Evolutionary conservation across 768 basidiomycete species (phyloP).

Genomic region (Tylopilus sp.): DNA sequence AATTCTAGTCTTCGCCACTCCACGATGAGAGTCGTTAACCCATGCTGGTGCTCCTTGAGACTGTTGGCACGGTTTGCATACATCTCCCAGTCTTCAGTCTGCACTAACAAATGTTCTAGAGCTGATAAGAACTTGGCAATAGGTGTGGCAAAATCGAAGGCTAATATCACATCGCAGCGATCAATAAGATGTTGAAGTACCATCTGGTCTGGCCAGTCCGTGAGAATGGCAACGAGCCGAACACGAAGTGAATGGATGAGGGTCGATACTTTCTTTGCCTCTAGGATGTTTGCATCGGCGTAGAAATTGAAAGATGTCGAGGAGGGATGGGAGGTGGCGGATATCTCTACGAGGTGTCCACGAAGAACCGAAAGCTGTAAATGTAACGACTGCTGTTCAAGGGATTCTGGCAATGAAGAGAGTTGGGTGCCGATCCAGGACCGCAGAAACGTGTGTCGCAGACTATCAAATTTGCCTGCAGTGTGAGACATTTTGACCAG

Average conservation of each 20-base stretch:
- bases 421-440: constrained; percentile 31
- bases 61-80: constrained; percentile 92
- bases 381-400: constrained; percentile 52
- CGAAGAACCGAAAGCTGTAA: constrained; percentile 52
- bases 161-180: constrained; percentile 64
- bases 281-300: constrained; percentile 65
- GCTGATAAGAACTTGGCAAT: constrained; percentile 80
- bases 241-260: constrained; percentile 48
- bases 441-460: constrained; percentile 34
- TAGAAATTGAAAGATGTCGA: constrained; percentile 69
- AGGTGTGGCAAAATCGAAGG: constrained; percentile 60
- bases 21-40: constrained; percentile 70
- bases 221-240: constrained; percentile 54
- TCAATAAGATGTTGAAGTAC: constrained; percentile 81
- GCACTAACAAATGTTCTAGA: constrained; percentile 79
- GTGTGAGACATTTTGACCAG: neutral
- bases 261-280: constrained; percentile 58
- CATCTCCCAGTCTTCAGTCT: constrained; percentile 95
- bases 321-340: constrained; percentile 15
- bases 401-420: constrained; percentile 33
- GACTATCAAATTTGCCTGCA: constrained; percentile 27
- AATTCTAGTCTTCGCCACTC: constrained; percentile 90
- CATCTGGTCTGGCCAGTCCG: constrained; percentile 97
- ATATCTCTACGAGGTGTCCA: constrained; percentile 34
- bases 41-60: constrained; percentile 62